Percentiles rank a stretch among this genome's conserved stretches.
These are phyloP conservation scores for Terfezia boudieri DNA, from an alignment of 495 filamentous ascomycete genomes.

Conservation along the genomic window DNA sequence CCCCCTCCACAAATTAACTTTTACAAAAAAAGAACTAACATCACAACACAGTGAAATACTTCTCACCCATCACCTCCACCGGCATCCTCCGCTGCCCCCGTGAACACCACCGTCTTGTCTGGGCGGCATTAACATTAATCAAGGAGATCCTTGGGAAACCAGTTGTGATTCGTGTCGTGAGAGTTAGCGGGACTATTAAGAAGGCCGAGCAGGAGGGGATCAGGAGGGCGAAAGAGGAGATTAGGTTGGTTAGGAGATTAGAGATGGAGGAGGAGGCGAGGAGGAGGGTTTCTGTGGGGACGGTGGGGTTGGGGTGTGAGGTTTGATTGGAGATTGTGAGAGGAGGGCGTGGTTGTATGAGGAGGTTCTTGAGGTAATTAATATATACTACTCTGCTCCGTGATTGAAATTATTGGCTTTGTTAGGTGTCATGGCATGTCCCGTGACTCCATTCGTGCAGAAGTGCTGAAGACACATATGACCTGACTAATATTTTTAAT, in stretches of 20 bases:
- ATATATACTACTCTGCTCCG: too few species aligned
- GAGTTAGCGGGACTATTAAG: constrained; percentile 80
- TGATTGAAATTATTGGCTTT: too few species aligned
- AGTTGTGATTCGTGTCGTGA: constrained; percentile 66
- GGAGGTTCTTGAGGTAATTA: too few species aligned
- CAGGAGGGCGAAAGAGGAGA: constrained; percentile 44
- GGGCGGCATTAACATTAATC: constrained; percentile 73
- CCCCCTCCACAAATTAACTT: constrained; percentile 1
- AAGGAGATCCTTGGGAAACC: constrained; percentile 35
- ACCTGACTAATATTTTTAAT: too few species aligned
- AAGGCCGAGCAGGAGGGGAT: constrained; percentile 83
- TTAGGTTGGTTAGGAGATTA: constrained; percentile 35
- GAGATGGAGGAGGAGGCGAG: constrained; percentile 13
- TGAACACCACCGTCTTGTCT: constrained; percentile 60
- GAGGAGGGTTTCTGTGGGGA: neutral
- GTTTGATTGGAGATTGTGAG: too few species aligned
- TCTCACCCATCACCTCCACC: constrained; percentile 78
- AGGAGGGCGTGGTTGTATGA: too few species aligned
- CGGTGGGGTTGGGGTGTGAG: too few species aligned
- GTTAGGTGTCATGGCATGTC: too few species aligned
- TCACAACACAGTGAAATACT: constrained; percentile 53
- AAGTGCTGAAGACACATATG: too few species aligned
- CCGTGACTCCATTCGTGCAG: too few species aligned
- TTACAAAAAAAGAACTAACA: neutral
- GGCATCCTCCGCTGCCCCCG: constrained; percentile 67